Evolutionary conservation across 2,329 filamentous ascomycete species (phyloP), one percentile per base, ranked within the genome.

Genomic region (Alternaria incomplexa): DNA sequence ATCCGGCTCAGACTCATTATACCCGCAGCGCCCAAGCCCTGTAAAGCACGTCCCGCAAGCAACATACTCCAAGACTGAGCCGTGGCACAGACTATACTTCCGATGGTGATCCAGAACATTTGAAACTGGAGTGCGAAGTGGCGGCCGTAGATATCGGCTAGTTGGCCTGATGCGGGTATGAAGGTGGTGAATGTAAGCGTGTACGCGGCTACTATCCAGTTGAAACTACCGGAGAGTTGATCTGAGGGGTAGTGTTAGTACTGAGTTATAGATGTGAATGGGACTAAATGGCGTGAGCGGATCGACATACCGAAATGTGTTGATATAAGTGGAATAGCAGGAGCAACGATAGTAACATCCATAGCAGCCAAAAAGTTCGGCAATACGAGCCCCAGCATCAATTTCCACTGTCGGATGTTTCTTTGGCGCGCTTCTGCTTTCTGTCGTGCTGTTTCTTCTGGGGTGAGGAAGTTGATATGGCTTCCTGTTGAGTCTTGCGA

Each of bases 181-280:
- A 91, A 91, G 1, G 89, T 86, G 2, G 89, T 89, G 0, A 87
- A 87, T 0, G 88, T 89, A 13, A 92, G 81, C 56, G 89, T 91
- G 77, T 91, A 92, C 7, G 88, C 83, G 0, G 89, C 89, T 17
- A 91, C 86, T 71, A 92, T 90, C 88, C 89, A 91, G 51, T 78
- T 79, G 62, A 79, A 78, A 44, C 72, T 73, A 40, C 75, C 75
- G 71, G 90, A 91, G 3, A 90, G 82, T 68, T 89, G 85, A 17
- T 85, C 83, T 76, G 26, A 9, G 50, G 3, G 22, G 3, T 45
- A n/a, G 7, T 6, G 26, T 65, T 32, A 59, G 65, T 70, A 50
- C n/a, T n/a, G n/a, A n/a, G n/a, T n/a, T n/a, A n/a, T n/a, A n/a
- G n/a, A n/a, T n/a, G n/a, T n/a, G n/a, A n/a, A n/a, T n/a, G n/a